Conservation (phyloP, 169 alveolate genomes). For the Plasmodium gonderi region DNA sequence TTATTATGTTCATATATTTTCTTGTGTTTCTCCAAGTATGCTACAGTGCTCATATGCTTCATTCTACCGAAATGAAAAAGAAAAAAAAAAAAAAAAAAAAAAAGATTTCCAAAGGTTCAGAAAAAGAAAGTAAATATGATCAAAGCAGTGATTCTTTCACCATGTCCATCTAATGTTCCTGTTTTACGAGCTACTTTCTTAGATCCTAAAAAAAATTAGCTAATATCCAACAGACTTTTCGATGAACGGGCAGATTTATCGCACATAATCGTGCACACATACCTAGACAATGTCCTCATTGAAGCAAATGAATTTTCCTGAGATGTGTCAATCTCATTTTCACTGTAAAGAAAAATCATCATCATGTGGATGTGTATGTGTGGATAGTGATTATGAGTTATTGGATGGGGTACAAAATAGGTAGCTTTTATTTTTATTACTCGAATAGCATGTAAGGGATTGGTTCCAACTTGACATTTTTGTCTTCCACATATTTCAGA, state of each 20-base stretch:
- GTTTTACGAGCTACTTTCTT: not conserved
- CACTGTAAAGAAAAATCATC: slow-evolving; percentile 13
- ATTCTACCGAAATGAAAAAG: slow-evolving; percentile 21
- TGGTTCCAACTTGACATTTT: slow-evolving; percentile 1
- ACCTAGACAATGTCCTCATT: slow-evolving; percentile 71
- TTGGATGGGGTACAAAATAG: no score
- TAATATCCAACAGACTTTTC: not conserved
- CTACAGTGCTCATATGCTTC: slow-evolving; percentile 64
- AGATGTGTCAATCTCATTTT: slow-evolving; percentile 60
- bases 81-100: not conserved
- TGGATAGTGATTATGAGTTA: not conserved
- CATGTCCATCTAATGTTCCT: not conserved
- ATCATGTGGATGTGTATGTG: not conserved
- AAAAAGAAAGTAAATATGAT: no score
- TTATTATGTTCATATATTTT: slow-evolving; percentile 26
- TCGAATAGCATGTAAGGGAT: slow-evolving; percentile 54
- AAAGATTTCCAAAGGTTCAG: not conserved
- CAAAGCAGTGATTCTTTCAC: not conserved
- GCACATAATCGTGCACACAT: not conserved
- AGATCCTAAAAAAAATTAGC: not conserved
- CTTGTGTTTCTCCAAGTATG: slow-evolving; percentile 66
- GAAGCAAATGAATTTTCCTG: slow-evolving; percentile 72
- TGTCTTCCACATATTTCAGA: slow-evolving; percentile 29
- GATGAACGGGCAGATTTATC: no score
- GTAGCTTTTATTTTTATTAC: slow-evolving; percentile 5